phyloP scores from a whole-genome alignment of 2,329 filamentous ascomycete genomes.

The Aspergillus awamori region DNA sequence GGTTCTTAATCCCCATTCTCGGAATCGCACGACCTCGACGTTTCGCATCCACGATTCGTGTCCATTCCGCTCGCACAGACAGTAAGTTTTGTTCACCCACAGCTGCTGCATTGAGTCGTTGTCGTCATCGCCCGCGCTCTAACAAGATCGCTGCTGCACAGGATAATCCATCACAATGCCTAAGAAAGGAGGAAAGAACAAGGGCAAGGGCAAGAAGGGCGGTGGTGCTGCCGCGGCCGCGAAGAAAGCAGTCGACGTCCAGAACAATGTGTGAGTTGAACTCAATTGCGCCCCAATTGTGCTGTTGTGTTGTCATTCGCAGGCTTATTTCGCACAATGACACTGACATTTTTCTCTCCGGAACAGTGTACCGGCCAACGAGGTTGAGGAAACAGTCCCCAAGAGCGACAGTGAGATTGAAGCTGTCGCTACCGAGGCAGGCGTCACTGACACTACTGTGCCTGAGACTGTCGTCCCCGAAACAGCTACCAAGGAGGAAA shows the following conservation, averaged over 20 bases:
- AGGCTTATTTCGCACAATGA: slow-evolving; percentile 1
- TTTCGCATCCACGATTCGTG: slow-evolving; percentile 6
- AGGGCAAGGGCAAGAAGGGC: slow-evolving; percentile 34
- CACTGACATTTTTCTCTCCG: not conserved
- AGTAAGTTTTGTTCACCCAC: slow-evolving; percentile 18
- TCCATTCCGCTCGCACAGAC: slow-evolving; percentile 3
- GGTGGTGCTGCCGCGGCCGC: slow-evolving; percentile 26
- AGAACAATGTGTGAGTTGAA: slow-evolving; percentile 37
- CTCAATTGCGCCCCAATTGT: not conserved
- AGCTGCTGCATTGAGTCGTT: not conserved
- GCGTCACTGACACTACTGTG: slow-evolving; percentile 7
- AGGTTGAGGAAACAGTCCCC: slow-evolving; percentile 15
- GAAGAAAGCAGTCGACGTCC: slow-evolving; percentile 33
- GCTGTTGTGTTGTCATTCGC: slow-evolving; percentile 12
- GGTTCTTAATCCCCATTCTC: slow-evolving; percentile 6
- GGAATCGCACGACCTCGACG: slow-evolving; percentile 5
- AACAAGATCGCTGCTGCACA: slow-evolving; percentile 6
- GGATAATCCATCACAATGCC: slow-evolving; percentile 29
- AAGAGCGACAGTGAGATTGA: slow-evolving; percentile 12
- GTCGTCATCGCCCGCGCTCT: slow-evolving; percentile 17
- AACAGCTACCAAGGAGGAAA: slow-evolving; percentile 1
- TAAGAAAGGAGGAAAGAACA: slow-evolving; percentile 39
- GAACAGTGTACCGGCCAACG: slow-evolving; percentile 7
- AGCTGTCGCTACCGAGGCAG: slow-evolving; percentile 15
- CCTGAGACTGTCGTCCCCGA: slow-evolving; percentile 16